Conservation (phyloP, 2,329 filamentous ascomycete species). For the Metarhizium humberi region DNA sequence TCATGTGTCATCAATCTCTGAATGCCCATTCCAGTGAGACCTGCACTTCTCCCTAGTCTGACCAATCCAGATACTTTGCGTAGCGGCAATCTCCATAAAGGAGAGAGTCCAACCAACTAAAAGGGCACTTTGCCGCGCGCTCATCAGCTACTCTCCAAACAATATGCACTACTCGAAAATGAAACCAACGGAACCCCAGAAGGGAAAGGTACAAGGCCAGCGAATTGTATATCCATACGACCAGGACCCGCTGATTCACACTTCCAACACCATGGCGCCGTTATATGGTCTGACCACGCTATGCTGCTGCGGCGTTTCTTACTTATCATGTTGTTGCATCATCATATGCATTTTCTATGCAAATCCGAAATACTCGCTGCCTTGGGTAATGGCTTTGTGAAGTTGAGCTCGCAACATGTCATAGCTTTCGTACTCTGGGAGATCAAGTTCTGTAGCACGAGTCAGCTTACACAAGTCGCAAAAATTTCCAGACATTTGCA, state of each 20-base stretch:
- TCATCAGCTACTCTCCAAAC: background rate
- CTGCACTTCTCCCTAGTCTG: constrained; percentile 22
- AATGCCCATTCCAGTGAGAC: constrained; percentile 14
- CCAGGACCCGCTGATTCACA: background rate
- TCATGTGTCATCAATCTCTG: constrained; percentile 5
- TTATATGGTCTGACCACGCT: background rate
- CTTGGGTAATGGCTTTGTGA: constrained; percentile 93
- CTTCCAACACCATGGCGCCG: constrained; percentile 6
- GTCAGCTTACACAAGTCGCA: constrained; percentile 15
- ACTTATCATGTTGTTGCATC: background rate
- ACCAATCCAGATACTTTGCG: background rate
- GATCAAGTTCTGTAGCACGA: constrained; percentile 70
- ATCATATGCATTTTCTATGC: constrained; percentile 46
- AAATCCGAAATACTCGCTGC: constrained; percentile 96
- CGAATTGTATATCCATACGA: background rate
- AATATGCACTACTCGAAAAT: background rate
- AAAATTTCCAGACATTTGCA: background rate
- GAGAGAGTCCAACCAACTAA: background rate
- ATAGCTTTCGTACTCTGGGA: constrained; percentile 97
- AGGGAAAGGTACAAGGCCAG: background rate
- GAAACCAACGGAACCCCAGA: background rate
- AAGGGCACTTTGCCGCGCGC: background rate
- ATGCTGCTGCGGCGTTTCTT: background rate
- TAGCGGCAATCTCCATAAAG: background rate
- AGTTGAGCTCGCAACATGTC: constrained; percentile 80